Evolutionary conservation across 148 eudicot genomes (phyloP), one percentile per base, ranked within the genome.

Genomic region (Nepenthes gracilis): DNA sequence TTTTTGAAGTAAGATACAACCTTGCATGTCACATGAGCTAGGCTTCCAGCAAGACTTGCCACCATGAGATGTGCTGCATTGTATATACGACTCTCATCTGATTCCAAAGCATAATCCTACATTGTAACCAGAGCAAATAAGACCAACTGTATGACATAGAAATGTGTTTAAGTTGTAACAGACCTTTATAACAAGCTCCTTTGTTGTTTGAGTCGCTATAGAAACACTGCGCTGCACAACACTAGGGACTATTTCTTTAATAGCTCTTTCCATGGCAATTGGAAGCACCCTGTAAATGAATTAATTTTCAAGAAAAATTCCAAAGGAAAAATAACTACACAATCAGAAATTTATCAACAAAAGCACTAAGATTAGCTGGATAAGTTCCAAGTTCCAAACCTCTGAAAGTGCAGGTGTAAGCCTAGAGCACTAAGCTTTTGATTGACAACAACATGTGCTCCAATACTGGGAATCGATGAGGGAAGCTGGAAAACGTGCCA

Each of bases 21-120:
- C 91, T 93, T 93, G 95, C 98, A 93, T 56, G 98, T 88, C 55
- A 93, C 95, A 72, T 93, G 96, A 78, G 98, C 98, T 67, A 93
- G 80, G 72, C 98, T 88, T 62, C 96, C 98, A 62, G 96, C 88
- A 78, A 93, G 83, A 77, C 98, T 83, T 62, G 91, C 98, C 58
- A 93, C 98, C 98, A 93, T 93, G 69, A 93, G 69, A 77, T 88
- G 96, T 62, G 96, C 98, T 61, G 96, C 98, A 77, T 82, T 88
- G 47, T 72, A 71, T 72, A 88, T 82, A 49, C 93, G 87, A 64
- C 79, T 76, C 78, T 93, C 98, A 63, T 93, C 96, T 14, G 90
- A 75, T 75, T 93, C 98, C 85, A 88, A 77, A 37, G 98, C 96
- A 80, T 88, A 93, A 74, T 93, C 98, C 98, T 93, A 74, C 43